A percentile compares a stretch with the other conserved stretches of the same genome.
phyloP scores from a whole-genome alignment of 1,284 basidiomycete species.

The Ceratobasidium sp. region DNA sequence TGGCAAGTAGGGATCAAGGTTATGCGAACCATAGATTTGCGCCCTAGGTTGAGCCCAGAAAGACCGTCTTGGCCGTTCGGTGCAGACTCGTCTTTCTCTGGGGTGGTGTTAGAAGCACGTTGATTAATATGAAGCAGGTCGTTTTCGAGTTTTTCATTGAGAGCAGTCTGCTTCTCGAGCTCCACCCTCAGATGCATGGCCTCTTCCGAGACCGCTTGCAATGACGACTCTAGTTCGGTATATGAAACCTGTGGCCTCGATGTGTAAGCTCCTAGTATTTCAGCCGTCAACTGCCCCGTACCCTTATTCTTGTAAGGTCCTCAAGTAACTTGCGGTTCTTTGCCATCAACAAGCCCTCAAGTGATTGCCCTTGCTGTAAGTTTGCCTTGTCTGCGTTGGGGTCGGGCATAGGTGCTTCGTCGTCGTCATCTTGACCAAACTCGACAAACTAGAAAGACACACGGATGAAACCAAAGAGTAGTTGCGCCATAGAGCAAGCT shows the following conservation, averaged over 20 bases:
- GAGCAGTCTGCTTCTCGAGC: constrained; percentile 72
- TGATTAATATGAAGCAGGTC: constrained; percentile 85
- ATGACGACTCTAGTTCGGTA: constrained; percentile 74
- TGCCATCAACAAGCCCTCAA: constrained; percentile 87
- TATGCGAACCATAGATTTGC: constrained; percentile 55
- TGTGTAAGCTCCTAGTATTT: background rate
- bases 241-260: constrained; percentile 69
- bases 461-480: background rate
- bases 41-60: constrained; percentile 74
- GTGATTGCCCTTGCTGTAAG: constrained; percentile 73
- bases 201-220: constrained; percentile 65
- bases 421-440: constrained; percentile 72
- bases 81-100: constrained; percentile 45
- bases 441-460: constrained; percentile 76
- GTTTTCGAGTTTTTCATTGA: constrained; percentile 91
- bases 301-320: constrained; percentile 89
- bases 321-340: constrained; percentile 97
- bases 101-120: constrained; percentile 47
- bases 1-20: background rate
- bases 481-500: constrained; percentile 40
- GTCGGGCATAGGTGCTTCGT: constrained; percentile 71
- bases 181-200: constrained; percentile 68
- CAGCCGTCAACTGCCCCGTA: constrained; percentile 49
- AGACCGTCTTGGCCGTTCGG: constrained; percentile 57
- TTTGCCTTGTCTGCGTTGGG: constrained; percentile 87